Percentiles rank a stretch among this genome's conserved stretches.
phyloP scores from a whole-genome alignment of 148 eudicot species.

The Nyssa sinensis region DNA sequence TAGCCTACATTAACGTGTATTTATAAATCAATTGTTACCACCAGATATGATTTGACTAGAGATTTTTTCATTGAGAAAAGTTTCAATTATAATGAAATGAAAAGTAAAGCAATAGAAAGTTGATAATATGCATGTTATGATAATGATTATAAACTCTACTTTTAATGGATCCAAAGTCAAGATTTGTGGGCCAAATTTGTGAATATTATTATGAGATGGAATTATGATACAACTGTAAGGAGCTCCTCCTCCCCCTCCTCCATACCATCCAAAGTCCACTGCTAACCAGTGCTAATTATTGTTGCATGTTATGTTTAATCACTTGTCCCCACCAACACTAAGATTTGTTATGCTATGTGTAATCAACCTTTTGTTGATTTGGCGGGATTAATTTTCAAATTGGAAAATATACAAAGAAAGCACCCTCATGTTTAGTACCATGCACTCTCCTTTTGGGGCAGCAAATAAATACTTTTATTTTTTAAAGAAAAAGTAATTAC shows the following conservation, averaged over 20 bases:
- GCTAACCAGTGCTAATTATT: background rate
- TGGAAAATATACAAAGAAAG: background rate
- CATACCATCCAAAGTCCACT: background rate
- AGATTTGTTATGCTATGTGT: background rate
- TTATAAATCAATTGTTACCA: no score
- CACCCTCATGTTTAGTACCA: background rate
- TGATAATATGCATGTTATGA: background rate
- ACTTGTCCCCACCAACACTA: background rate
- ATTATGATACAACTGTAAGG: background rate
- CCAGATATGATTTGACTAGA: background rate
- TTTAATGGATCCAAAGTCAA: background rate
- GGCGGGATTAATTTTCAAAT: background rate
- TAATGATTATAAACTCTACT: background rate
- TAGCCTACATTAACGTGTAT: no score
- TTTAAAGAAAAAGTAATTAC: no score
- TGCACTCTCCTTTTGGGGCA: no score
- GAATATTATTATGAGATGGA: no score
- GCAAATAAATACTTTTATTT: background rate
- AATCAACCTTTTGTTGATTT: background rate
- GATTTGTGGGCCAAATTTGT: background rate
- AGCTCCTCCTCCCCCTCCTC: background rate
- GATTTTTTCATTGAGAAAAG: no score
- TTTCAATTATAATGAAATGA: background rate
- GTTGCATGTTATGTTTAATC: background rate
- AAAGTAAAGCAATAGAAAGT: background rate